These are phyloP conservation scores for Scenedesmus sp. DNA, from an alignment of 163 green algal genomes.

Conservation along the genomic window DNA sequence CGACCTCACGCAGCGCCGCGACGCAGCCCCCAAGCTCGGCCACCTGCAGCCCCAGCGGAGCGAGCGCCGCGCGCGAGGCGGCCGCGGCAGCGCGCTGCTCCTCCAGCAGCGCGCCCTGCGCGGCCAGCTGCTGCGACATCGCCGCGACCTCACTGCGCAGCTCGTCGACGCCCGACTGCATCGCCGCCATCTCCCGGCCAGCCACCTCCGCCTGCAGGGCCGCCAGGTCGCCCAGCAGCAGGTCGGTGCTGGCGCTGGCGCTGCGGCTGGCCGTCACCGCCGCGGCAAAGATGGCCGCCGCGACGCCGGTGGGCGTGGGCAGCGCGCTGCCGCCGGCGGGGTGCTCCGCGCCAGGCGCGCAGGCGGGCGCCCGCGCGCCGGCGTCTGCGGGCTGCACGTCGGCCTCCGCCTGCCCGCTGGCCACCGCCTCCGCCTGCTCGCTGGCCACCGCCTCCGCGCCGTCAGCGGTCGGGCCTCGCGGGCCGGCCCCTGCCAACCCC, in stretches of 20 bases:
- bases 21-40: neutral
- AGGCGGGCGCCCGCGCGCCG: too few species aligned
- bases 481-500: too few species aligned
- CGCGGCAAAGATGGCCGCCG: too few species aligned
- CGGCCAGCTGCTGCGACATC: neutral
- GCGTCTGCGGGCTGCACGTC: too few species aligned
- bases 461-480: too few species aligned
- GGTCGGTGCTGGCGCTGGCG: conserved; percentile 9
- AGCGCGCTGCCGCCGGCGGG: too few species aligned
- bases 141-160: conserved; percentile 8
- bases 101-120: neutral
- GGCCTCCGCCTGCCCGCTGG: too few species aligned
- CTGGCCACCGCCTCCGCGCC: too few species aligned
- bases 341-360: too few species aligned
- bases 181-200: conserved; percentile 4
- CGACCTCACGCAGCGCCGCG: neutral
- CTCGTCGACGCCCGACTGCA: conserved; percentile 8
- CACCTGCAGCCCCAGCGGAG: conserved; percentile 8
- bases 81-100: neutral
- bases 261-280: neutral
- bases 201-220: conserved; percentile 25
- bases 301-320: too few species aligned
- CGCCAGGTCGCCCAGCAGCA: neutral
- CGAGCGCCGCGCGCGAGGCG: neutral
- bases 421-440: too few species aligned